Evolutionary conservation across 202 grass and related monocot genomes (phyloP).

Genomic region (Musa balbisiana): DNA sequence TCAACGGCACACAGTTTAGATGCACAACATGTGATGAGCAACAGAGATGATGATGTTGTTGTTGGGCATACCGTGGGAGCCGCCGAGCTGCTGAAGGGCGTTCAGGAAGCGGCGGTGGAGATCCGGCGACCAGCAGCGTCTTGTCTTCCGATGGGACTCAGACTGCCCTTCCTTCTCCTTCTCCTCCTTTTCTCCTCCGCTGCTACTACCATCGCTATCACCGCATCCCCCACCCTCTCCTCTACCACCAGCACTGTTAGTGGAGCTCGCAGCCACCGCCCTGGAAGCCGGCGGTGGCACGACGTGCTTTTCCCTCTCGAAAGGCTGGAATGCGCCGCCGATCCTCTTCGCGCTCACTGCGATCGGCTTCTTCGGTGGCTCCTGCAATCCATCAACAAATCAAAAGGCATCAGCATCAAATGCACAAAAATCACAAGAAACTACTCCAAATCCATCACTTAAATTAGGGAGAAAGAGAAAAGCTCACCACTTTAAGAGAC

Average conservation of each 20-base stretch:
- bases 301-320: conserved; percentile 45
- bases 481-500: neutral
- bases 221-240: neutral
- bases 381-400: conserved; percentile 20
- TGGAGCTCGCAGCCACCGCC: conserved; percentile 39
- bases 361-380: conserved; percentile 51
- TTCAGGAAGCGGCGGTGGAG: conserved; percentile 77
- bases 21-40: neutral
- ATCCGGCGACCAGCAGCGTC: conserved; percentile 88
- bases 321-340: conserved; percentile 70
- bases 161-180: conserved; percentile 35
- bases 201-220: conserved; percentile 1
- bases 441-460: too few species aligned
- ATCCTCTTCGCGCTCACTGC: conserved; percentile 34
- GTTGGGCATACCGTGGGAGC: conserved; percentile 49
- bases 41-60: neutral
- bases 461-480: neutral
- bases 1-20: neutral
- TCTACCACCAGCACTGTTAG: conserved; percentile 25
- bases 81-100: conserved; percentile 73
- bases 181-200: neutral
- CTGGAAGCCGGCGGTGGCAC: conserved; percentile 32
- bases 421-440: too few species aligned
- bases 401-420: neutral
- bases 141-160: conserved; percentile 39